These are phyloP conservation scores for Orychophragmus violaceus DNA, from an alignment of 345 rosid genomes.

Conservation along the genomic window DNA sequence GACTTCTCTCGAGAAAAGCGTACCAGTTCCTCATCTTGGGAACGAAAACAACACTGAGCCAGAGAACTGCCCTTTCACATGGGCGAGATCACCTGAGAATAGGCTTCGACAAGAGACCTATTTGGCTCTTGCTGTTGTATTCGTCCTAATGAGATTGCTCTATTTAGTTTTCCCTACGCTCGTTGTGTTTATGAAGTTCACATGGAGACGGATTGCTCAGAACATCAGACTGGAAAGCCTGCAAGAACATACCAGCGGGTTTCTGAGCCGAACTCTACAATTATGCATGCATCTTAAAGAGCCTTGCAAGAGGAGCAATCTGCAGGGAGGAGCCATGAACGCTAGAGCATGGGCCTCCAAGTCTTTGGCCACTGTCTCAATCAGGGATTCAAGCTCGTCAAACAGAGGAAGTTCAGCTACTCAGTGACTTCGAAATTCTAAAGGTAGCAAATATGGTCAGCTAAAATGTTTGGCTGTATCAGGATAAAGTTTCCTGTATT, in stretches of 20 bases:
- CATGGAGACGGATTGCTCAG: conserved; percentile 45
- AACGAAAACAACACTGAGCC: conserved; percentile 43
- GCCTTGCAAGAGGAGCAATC: conserved; percentile 70
- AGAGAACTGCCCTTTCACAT: conserved; percentile 88
- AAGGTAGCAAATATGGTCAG: background rate
- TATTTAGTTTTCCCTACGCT: conserved; percentile 52
- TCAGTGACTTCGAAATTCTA: conserved; percentile 10
- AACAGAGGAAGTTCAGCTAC: conserved; percentile 40
- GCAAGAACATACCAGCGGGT: conserved; percentile 57
- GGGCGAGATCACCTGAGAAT: conserved; percentile 98
- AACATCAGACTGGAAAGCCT: conserved; percentile 52
- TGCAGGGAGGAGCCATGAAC: conserved; percentile 87
- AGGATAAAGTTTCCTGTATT: conserved; percentile 14
- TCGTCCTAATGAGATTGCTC: conserved; percentile 61
- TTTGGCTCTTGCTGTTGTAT: conserved; percentile 62
- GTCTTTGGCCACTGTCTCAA: conserved; percentile 90
- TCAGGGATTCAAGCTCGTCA: conserved; percentile 70
- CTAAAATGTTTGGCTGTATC: conserved; percentile 16
- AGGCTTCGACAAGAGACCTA: conserved; percentile 76
- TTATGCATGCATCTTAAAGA: conserved; percentile 53
- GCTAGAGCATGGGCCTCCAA: conserved; percentile 96
- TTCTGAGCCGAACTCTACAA: conserved; percentile 49
- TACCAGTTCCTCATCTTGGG: conserved; percentile 38
- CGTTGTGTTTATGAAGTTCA: conserved; percentile 32
- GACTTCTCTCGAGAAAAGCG: conserved; percentile 35